phyloP scores from a whole-genome alignment of 1,284 basidiomycete species.

The Ganoderma multipileum region DNA sequence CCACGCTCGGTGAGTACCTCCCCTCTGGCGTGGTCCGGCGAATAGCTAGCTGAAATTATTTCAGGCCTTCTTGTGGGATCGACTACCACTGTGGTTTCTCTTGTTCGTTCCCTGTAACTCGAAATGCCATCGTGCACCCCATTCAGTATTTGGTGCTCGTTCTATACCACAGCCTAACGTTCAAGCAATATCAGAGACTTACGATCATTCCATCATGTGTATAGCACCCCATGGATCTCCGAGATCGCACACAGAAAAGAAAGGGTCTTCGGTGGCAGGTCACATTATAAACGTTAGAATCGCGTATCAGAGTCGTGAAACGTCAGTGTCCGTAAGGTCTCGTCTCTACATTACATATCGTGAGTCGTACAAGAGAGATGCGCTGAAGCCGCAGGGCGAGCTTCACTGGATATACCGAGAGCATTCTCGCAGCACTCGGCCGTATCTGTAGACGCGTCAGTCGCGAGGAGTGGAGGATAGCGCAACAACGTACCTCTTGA shows the following conservation, averaged over 20 bases:
- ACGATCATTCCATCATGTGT: too few species aligned
- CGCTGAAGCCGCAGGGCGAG: neutral
- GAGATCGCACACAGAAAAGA: too few species aligned
- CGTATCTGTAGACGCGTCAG: neutral
- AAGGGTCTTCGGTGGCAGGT: neutral
- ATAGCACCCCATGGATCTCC: too few species aligned
- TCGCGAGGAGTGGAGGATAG: neutral
- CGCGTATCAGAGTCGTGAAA: neutral
- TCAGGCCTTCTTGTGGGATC: conserved; percentile 30
- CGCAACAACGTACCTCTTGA: neutral
- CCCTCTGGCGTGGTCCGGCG: neutral
- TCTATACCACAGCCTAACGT: too few species aligned
- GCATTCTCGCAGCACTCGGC: neutral
- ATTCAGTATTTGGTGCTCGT: too few species aligned
- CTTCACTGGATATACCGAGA: neutral
- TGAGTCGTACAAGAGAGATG: neutral
- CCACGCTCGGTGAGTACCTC: conserved; percentile 27
- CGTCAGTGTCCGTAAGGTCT: neutral
- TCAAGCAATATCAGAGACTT: too few species aligned
- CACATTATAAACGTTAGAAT: neutral
- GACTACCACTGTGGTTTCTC: conserved; percentile 19
- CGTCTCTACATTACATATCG: neutral
- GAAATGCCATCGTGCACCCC: too few species aligned
- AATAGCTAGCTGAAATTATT: neutral
- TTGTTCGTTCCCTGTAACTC: conserved; percentile 13